phyloP scores from a whole-genome alignment of 169 alveolate genomes.

The Plasmodium cynomolgi region DNA sequence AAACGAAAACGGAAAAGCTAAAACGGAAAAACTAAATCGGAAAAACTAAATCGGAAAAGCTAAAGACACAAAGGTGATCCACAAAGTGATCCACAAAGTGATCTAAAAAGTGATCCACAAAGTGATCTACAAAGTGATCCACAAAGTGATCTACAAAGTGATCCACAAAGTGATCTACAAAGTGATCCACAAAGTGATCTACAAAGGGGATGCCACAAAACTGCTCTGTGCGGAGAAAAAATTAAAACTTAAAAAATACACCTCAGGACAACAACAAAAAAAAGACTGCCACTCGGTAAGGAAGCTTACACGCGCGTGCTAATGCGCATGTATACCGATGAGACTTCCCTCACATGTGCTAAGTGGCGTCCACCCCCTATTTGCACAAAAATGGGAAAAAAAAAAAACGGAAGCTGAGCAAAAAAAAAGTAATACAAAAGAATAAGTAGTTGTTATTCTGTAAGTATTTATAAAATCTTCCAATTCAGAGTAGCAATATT shows the following conservation, averaged over 20 bases:
- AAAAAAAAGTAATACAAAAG: neutral
- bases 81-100: neutral
- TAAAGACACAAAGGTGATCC: neutral
- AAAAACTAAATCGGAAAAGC: neutral
- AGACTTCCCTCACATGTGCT: neutral
- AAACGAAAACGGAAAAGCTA: neutral
- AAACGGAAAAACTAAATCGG: neutral
- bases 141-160: too few relatives aligned
- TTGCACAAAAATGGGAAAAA: neutral
- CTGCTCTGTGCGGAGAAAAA: neutral
- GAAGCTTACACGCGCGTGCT: neutral
- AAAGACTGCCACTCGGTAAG: neutral
- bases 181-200: too few relatives aligned
- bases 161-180: neutral
- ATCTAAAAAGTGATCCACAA: too few relatives aligned
- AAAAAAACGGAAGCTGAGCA: neutral
- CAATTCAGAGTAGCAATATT: neutral
- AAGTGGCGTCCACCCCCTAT: neutral
- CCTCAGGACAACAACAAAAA: neutral
- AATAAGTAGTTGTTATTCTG: neutral
- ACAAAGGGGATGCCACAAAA: neutral
- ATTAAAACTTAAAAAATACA: slow-evolving; percentile 1
- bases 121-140: too few relatives aligned
- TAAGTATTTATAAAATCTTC: neutral
- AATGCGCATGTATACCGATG: neutral